A percentile compares a stretch with the other conserved stretches of the same genome.
Evolutionary conservation across 2,329 filamentous ascomycete species (phyloP).

Genomic region (Venturia pyrina): DNA sequence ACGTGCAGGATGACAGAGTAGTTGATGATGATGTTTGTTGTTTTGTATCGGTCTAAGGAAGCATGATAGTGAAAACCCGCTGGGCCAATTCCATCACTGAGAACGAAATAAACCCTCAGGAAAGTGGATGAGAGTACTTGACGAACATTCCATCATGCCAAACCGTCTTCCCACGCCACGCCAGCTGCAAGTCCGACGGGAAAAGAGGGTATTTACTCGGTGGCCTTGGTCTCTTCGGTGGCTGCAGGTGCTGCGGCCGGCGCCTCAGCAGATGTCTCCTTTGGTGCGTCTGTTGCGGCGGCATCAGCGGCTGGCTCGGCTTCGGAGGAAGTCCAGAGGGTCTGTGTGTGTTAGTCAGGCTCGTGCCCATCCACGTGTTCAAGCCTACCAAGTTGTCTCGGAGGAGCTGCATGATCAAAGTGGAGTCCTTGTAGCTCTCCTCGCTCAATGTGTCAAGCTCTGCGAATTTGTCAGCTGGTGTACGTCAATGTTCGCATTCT

Average conservation of each 20-base stretch:
- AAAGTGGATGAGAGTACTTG: conserved; percentile 4
- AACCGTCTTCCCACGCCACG: conserved; percentile 9
- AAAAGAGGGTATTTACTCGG: conserved; percentile 12
- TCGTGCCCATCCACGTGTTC: conserved; percentile 3
- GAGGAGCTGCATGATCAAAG: conserved; percentile 96
- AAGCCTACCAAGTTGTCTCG: conserved; percentile 78
- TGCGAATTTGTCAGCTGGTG: conserved; percentile 29
- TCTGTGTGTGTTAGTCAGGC: conserved; percentile 48
- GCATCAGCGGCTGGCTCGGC: conserved; percentile 62
- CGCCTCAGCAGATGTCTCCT: conserved; percentile 47
- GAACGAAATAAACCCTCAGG: not conserved
- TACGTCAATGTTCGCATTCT: conserved; percentile 3
- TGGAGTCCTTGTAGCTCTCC: conserved; percentile 99
- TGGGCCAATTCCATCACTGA: not conserved
- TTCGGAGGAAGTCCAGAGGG: conserved; percentile 98
- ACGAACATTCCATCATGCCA: conserved; percentile 6
- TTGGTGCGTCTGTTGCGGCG: conserved; percentile 25
- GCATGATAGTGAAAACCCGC: not conserved
- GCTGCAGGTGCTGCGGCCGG: conserved; percentile 22
- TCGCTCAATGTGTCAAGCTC: conserved; percentile 95
- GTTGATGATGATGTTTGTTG: conserved; percentile 5
- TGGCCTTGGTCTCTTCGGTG: conserved; percentile 37
- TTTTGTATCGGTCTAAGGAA: conserved; percentile 5
- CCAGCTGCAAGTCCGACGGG: not conserved
- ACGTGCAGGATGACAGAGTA: not conserved